Conservation (phyloP, 306 rosid genomes). For the Elaeagnus macrophylla region DNA sequence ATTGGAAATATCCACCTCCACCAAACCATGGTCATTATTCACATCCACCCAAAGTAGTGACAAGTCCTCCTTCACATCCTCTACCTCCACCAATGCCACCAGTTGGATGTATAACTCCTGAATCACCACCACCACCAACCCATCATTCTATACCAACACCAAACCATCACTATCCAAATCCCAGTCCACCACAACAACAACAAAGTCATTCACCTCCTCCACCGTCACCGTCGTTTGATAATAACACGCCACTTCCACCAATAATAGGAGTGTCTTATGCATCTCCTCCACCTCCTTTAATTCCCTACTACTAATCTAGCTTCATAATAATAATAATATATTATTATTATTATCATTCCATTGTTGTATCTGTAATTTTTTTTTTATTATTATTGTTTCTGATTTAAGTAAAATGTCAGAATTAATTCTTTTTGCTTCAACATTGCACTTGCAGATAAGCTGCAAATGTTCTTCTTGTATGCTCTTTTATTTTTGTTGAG, state of each 20-base stretch:
- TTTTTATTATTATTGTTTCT: no score
- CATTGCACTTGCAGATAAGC: no score
- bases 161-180: neutral
- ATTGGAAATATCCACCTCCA: conserved; percentile 19
- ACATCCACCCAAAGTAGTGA: neutral
- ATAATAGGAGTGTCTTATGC: conserved; percentile 14
- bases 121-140: neutral
- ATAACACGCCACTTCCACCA: conserved; percentile 22
- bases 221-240: conserved; percentile 1
- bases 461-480: no score
- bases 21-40: conserved; percentile 17
- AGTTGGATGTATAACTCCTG: neutral
- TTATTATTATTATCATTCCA: no score
- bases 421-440: no score
- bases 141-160: neutral
- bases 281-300: conserved; percentile 19
- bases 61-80: conserved; percentile 4
- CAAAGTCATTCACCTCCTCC: neutral
- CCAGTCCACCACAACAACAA: neutral
- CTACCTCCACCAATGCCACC: conserved; percentile 8
- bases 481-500: no score
- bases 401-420: no score
- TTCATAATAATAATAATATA: no score
- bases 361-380: no score
- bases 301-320: conserved; percentile 8